Evolutionary conservation across 306 rosid genomes (phyloP), one percentile per base, ranked within the genome.

Genomic region (Arachis hypogaea): DNA sequence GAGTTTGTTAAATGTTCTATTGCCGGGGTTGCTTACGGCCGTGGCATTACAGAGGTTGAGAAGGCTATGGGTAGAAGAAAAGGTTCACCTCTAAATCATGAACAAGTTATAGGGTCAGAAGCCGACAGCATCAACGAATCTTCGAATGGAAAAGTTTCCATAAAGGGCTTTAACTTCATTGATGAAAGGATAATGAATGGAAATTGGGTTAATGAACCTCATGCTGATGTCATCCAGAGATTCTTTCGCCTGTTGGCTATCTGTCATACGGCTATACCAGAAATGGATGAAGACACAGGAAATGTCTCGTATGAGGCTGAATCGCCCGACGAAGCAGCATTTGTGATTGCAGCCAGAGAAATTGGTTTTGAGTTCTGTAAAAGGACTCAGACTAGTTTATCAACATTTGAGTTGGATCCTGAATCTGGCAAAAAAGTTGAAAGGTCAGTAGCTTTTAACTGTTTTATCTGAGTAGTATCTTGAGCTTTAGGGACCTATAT

Each of bases 321-420:
- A 81, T 95, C 99, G 49, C 99, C 99, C 0, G 99, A 95, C 72
- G 99, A 95, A 87, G 88, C 98, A 47, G 98, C 99, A 69, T 95
- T 95, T 83, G 98, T 95, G 76, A 92, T 95, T 81, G 97, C 99
- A 55, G 98, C 98, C 2, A 87, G 96, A 81, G 99, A 95, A 80
- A 63, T 95, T 66, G 97, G 99, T 71, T 95, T 95, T 69, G 93
- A 87, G 77, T 90, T 92, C 86, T 92, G 78, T 79, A 88, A 86
- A 79, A 86, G 99, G 81, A 87, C 99, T 18, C 99, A 95, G 78
- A 90, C 87, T n/a, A 90, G 80, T 82, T 69, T 95, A 69, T 92
- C 93, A 3, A 78, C 88, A 29, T 78, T 76, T 65, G 99, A 92
- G 88, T 78, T 87, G 62, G 93, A 95, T 80, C 90, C 85, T 29